Conservation (phyloP, 306 rosid species). For the Trifolium subterraneum region DNA sequence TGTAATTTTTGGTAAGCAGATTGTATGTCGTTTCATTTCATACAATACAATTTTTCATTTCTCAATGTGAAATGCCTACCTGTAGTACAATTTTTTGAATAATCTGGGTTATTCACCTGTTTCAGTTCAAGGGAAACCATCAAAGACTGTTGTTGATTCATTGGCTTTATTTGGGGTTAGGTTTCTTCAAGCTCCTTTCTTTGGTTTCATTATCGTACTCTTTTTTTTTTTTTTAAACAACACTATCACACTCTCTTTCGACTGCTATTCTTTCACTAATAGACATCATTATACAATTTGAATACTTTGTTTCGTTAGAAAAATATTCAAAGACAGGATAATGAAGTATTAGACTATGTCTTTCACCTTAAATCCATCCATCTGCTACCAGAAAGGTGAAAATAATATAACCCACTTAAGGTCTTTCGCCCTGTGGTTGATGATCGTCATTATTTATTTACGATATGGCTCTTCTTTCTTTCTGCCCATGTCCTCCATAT, state of each 20-base stretch:
- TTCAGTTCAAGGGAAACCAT: slow-evolving; percentile 96
- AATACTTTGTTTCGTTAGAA: background rate
- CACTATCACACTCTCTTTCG: slow-evolving; percentile 29
- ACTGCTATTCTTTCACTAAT: slow-evolving; percentile 26
- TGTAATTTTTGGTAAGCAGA: slow-evolving; percentile 75
- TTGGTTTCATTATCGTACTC: slow-evolving; percentile 38
- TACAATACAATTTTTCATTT: slow-evolving; percentile 21
- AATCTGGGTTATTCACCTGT: slow-evolving; percentile 43
- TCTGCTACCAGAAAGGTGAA: no score
- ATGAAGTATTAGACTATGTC: background rate
- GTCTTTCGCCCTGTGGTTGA: no score
- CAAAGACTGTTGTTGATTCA: slow-evolving; percentile 85
- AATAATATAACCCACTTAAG: no score
- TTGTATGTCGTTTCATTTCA: slow-evolving; percentile 17
- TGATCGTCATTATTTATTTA: background rate
- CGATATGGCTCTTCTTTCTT: background rate
- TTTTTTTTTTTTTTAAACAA: no score
- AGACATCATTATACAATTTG: background rate
- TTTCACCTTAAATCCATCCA: background rate
- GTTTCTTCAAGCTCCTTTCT: slow-evolving; percentile 51
- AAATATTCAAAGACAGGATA: background rate
- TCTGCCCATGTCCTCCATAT: background rate
- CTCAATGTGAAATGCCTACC: slow-evolving; percentile 22
- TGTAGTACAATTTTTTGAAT: slow-evolving; percentile 35
- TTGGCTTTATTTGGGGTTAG: slow-evolving; percentile 99